A percentile compares a stretch with the other conserved stretches of the same genome.
Evolutionary conservation across 495 filamentous ascomycete species (phyloP).

Genomic region (Penicillium steckii): DNA sequence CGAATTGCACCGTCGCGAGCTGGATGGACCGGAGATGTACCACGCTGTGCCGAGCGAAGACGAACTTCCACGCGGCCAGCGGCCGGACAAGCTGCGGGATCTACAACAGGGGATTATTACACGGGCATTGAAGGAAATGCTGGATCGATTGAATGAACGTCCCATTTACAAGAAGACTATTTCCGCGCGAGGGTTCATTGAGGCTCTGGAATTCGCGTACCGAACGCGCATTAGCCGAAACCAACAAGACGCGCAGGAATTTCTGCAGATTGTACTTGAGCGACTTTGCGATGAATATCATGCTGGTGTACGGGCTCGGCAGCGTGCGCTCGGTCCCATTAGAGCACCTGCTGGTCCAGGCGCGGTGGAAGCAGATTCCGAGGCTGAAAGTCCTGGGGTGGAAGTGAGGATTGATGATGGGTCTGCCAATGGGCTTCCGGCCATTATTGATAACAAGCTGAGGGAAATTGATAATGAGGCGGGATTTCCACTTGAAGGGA

Average conservation of each 20-base stretch:
- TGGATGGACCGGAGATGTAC: constrained; percentile 76
- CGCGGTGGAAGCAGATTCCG: constrained; percentile 10
- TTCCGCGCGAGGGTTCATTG: constrained; percentile 76
- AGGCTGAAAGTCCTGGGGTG: constrained; percentile 22
- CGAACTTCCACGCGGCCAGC: constrained; percentile 39
- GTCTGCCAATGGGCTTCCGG: constrained; percentile 36
- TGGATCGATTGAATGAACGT: constrained; percentile 91
- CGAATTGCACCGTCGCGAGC: constrained; percentile 75
- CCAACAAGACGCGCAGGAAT: constrained; percentile 99
- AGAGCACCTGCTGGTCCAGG: constrained; percentile 17
- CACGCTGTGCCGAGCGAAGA: constrained; percentile 49
- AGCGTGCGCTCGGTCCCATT: constrained; percentile 29
- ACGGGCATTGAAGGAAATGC: constrained; percentile 83
- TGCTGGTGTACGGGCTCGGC: constrained; percentile 70
- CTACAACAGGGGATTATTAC: constrained; percentile 80
- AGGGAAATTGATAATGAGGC: constrained; percentile 56
- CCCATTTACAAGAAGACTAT: constrained; percentile 95
- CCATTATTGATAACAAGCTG: constrained; percentile 44
- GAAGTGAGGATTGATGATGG: constrained; percentile 46
- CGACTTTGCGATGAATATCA: constrained; percentile 91
- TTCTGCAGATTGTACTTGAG: constrained; percentile 90
- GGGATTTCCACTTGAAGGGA: constrained; percentile 84
- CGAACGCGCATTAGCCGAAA: constrained; percentile 84
- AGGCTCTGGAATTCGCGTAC: constrained; percentile 80
- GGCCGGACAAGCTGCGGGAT: constrained; percentile 65